Evolutionary conservation across 768 basidiomycete species (phyloP).

Genomic region (Roridomyces roridus): DNA sequence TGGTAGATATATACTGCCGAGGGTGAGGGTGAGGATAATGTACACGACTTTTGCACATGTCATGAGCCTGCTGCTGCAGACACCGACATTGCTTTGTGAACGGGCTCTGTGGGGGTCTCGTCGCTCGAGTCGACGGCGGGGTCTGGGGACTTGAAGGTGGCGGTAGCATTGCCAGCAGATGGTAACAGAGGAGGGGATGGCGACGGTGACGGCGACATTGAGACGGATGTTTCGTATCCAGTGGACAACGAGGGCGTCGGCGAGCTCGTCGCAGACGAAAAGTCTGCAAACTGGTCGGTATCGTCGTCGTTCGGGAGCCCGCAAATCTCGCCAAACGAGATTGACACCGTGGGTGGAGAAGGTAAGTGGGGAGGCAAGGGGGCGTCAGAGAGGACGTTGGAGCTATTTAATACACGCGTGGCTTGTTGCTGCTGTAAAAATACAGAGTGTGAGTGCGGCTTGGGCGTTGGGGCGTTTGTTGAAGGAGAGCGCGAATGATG

Average conservation of each 20-base stretch:
- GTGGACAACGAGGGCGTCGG: constrained; percentile 61
- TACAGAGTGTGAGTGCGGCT: constrained; percentile 22
- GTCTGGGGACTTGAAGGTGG: constrained; percentile 14
- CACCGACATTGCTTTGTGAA: neutral
- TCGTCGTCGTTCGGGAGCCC: constrained; percentile 20
- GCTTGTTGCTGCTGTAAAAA: constrained; percentile 24
- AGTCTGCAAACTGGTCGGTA: constrained; percentile 33
- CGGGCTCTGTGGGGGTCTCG: neutral
- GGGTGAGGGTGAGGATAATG: neutral
- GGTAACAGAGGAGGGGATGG: constrained; percentile 44
- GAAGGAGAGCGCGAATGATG: constrained; percentile 31
- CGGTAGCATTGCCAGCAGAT: constrained; percentile 28
- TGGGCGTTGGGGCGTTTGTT: constrained; percentile 36
- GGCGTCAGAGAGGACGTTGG: neutral
- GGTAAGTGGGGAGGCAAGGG: neutral
- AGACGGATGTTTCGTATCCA: constrained; percentile 59
- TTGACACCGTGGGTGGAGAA: neutral
- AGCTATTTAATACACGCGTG: constrained; percentile 13
- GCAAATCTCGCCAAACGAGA: neutral
- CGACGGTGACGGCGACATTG: constrained; percentile 52
- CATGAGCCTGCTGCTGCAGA: neutral
- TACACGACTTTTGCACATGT: neutral
- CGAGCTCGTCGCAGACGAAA: constrained; percentile 55
- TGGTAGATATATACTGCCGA: constrained; percentile 1
- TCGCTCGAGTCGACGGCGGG: neutral